Evolutionary conservation across 164 flowering plant species (phyloP).

Genomic region (Stephania yunnanensis): DNA sequence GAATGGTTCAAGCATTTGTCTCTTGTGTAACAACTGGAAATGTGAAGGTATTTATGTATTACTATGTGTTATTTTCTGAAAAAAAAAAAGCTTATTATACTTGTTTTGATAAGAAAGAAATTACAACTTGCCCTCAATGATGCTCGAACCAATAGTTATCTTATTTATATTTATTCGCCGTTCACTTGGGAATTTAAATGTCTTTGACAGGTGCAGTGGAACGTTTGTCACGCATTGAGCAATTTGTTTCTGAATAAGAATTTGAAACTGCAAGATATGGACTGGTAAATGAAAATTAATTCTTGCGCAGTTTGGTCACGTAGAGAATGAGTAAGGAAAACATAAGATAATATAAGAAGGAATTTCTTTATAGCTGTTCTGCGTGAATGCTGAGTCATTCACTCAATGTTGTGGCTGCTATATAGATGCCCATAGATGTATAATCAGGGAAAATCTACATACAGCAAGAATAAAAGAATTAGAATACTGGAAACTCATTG

Average conservation of each 20-base stretch:
- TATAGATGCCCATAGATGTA: too few relatives aligned
- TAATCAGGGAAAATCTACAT: too few relatives aligned
- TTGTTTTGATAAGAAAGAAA: background rate
- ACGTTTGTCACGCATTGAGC: slow-evolving; percentile 94
- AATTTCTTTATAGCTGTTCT: background rate
- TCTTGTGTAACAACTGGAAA: slow-evolving; percentile 93
- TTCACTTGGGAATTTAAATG: background rate
- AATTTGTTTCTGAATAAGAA: slow-evolving; percentile 79
- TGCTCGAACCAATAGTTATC: background rate
- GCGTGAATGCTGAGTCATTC: background rate
- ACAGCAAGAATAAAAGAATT: background rate
- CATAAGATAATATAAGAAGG: too few relatives aligned
- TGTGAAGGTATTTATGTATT: slow-evolving; percentile 58
- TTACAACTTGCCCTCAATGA: too few relatives aligned
- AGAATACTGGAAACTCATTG: background rate
- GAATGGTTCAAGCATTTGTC: slow-evolving; percentile 81
- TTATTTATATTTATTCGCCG: background rate
- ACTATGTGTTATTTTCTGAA: background rate
- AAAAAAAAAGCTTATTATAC: background rate
- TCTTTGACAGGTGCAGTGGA: slow-evolving; percentile 84
- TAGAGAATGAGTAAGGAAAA: too few relatives aligned
- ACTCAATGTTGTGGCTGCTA: too few relatives aligned
- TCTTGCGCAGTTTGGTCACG: background rate
- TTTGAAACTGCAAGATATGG: slow-evolving; percentile 53
- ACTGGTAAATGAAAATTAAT: slow-evolving; percentile 45